Evolutionary conservation across 1,284 basidiomycete genomes (phyloP), one percentile per base, ranked within the genome.

Genomic region (Leccinum fuscescens): DNA sequence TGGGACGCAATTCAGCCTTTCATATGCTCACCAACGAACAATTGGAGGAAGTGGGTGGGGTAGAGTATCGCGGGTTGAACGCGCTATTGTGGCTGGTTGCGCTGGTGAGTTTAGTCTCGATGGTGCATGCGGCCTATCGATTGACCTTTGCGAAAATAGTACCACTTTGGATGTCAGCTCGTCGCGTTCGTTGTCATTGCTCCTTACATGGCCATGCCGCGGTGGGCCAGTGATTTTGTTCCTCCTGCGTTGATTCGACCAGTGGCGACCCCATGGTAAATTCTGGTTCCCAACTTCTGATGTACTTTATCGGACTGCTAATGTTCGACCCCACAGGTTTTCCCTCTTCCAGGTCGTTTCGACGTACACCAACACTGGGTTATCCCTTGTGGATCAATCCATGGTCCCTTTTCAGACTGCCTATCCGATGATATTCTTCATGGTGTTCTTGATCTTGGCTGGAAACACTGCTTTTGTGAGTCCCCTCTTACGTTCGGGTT

Each of bases 391-490:
- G n/a, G 96, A 98, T 75, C 80, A 84, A 62, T 95, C 92, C 22
- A 92, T 98, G 90, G 63, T 95, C 1, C 91, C 93, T 0, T 95
- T 96, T 74, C 91, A 94, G 70, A 80, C 73, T 29, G 94, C 93
- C 17, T 97, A 95, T 73, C 84, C 88, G 7, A 76, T 89, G 80
- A 78, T 81, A 6, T 74, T 94, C 48, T 79, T 94, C 20, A 72
- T 75, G 72, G 54, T 67, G 0, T 58, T 74, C 42, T 62, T 74
- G 57, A 87, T 98, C 64, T 74, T 98, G 51, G 92, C 93, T 53
- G 96, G 96, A 6, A 98, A 98, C 71, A 97, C 95, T 29, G 90
- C 86, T 48, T 96, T 92, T 70, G 93, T 94, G 67, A 81, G 92
- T 86, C 6, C 20, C 35, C 55, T 35, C 48, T 86, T 11, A 1